These are phyloP conservation scores for Kazachstania sp. DNA, from an alignment of 1,139 yeast genomes.

Conservation along the genomic window DNA sequence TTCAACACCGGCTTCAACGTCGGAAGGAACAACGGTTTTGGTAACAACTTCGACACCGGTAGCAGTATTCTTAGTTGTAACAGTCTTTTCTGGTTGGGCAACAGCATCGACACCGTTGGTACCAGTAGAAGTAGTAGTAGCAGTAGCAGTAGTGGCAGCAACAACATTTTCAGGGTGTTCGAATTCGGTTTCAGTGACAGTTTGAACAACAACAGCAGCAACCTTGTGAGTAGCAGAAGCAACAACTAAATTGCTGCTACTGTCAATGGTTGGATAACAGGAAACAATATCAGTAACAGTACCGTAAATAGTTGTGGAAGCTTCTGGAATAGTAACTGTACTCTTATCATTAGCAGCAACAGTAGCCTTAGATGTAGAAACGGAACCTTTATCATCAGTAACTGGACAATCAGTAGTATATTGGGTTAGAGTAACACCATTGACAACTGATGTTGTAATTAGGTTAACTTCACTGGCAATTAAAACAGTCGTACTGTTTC, in stretches of 20 bases:
- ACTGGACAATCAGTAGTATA: conserved; percentile 2
- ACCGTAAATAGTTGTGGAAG: conserved; percentile 1
- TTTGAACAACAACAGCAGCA: neutral
- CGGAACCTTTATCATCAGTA: neutral
- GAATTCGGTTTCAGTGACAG: neutral
- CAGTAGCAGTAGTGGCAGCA: neutral
- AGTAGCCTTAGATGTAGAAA: neutral
- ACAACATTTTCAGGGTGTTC: neutral
- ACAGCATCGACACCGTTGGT: neutral
- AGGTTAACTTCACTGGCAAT: neutral
- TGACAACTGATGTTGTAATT: neutral
- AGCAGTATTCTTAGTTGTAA: neutral
- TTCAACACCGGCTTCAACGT: neutral
- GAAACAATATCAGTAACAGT: conserved; percentile 4
- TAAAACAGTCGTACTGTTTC: neutral
- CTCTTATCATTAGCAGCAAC: neutral
- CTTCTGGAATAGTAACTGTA: conserved; percentile 1
- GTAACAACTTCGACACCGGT: neutral
- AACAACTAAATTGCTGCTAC: neutral
- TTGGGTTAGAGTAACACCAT: conserved; percentile 1
- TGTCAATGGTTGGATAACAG: conserved; percentile 1
- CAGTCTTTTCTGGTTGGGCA: too few species aligned
- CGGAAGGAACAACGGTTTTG: neutral
- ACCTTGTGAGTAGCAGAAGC: neutral
- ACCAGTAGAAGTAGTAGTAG: neutral